Conservation (phyloP, 148 eudicot genomes). For the Chenopodium album region DNA sequence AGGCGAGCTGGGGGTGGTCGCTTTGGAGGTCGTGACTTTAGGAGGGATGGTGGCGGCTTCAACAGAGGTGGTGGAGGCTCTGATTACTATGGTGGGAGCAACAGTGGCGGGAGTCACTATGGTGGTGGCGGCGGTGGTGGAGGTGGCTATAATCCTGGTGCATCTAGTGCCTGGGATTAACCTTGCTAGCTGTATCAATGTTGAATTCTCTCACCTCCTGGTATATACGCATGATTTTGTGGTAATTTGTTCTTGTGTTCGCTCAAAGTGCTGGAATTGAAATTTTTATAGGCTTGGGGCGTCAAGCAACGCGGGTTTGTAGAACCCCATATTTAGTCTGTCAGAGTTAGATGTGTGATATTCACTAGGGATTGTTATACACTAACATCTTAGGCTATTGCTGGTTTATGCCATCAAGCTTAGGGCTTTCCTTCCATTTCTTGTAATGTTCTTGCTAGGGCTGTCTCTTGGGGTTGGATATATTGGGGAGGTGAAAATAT, state of each 20-base stretch:
- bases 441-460: slow-evolving; percentile 29
- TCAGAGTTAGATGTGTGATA: slow-evolving; percentile 36
- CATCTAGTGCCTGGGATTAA: slow-evolving; percentile 80
- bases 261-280: slow-evolving; percentile 28
- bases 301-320: slow-evolving; percentile 22
- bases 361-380: slow-evolving; percentile 35
- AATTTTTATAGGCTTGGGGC: slow-evolving; percentile 25
- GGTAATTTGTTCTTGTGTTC: slow-evolving; percentile 29
- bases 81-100: slow-evolving; percentile 48
- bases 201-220: slow-evolving; percentile 34
- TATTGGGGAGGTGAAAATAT: slow-evolving; percentile 37
- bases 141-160: slow-evolving; percentile 48
- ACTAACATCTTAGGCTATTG: slow-evolving; percentile 33
- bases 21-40: slow-evolving; percentile 68
- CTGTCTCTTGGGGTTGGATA: slow-evolving; percentile 15
- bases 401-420: slow-evolving; percentile 9
- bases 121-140: slow-evolving; percentile 38
- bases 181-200: background rate
- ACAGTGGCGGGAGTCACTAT: slow-evolving; percentile 30
- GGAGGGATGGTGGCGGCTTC: slow-evolving; percentile 48
- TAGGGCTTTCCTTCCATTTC: slow-evolving; percentile 27
- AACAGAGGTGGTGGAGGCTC: slow-evolving; percentile 32
- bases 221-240: slow-evolving; percentile 39
- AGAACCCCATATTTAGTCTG: slow-evolving; percentile 30
- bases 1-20: slow-evolving; percentile 53